Conservation (phyloP, 1,284 basidiomycete species). For the Trichosporon coremiiforme region DNA sequence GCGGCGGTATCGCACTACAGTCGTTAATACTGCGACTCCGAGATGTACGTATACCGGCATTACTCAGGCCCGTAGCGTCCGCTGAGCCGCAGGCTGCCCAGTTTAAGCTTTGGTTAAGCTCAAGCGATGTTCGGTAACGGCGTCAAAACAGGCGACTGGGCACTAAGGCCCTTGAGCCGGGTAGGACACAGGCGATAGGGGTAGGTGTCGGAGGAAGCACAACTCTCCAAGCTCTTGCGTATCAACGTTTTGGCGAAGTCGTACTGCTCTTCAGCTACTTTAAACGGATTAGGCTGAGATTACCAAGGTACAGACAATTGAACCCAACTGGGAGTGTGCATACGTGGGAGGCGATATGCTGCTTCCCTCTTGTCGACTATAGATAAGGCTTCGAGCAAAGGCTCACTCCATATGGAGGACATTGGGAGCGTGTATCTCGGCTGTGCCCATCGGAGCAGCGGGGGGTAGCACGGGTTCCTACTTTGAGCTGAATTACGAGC, state of each 20-base stretch:
- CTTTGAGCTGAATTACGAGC: too few species aligned
- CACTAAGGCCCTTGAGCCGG: too few species aligned
- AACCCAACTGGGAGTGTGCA: neutral
- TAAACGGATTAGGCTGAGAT: slow-evolving; percentile 2
- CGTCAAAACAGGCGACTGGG: neutral
- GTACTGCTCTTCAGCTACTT: neutral
- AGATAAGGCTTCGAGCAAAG: neutral
- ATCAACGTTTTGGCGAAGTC: neutral
- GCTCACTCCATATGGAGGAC: too few species aligned
- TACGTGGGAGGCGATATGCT: neutral
- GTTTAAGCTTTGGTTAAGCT: neutral
- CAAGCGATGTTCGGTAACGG: neutral
- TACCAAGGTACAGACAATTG: neutral
- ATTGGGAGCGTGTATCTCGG: too few species aligned
- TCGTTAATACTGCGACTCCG: neutral
- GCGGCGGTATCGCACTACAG: neutral
- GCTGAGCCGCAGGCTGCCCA: neutral
- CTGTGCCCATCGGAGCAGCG: too few species aligned
- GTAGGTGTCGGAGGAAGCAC: neutral
- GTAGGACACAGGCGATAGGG: neutral
- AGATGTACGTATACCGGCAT: neutral
- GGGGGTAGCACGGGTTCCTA: too few species aligned
- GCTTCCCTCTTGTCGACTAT: neutral
- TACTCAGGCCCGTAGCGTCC: too few species aligned
- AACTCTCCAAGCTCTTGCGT: neutral